These are phyloP conservation scores for Fusarium protoensiforme DNA, from an alignment of 2,329 filamentous ascomycete genomes.

Conservation along the genomic window DNA sequence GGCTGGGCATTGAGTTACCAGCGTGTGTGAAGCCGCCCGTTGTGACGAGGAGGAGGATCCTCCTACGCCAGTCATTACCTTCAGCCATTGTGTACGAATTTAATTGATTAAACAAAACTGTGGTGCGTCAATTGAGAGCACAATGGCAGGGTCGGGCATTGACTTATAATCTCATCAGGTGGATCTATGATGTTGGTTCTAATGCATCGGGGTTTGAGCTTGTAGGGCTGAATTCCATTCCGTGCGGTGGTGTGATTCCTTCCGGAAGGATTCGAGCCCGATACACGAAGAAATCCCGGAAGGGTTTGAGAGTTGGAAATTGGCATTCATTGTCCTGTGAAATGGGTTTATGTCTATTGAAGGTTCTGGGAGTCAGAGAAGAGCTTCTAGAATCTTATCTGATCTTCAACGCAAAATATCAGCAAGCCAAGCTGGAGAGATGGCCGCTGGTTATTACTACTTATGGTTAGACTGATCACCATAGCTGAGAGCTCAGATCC, in stretches of 20 bases:
- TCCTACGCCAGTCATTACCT: constrained; percentile 16
- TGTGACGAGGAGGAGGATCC: constrained; percentile 48
- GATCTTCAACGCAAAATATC: neutral
- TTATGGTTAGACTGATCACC: neutral
- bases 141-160: neutral
- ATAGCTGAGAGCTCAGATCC: neutral
- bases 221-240: constrained; percentile 12
- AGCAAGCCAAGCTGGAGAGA: neutral
- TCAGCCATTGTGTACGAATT: constrained; percentile 24
- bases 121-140: neutral
- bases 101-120: neutral
- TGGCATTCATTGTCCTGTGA: neutral
- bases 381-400: neutral
- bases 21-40: constrained; percentile 52
- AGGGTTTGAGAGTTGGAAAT: neutral
- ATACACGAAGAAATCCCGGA: neutral
- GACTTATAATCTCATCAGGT: neutral
- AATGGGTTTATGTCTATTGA: neutral
- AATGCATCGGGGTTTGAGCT: neutral
- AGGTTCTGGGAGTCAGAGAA: neutral
- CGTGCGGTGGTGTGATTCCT: neutral
- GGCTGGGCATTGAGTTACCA: constrained; percentile 25
- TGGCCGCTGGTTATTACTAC: neutral
- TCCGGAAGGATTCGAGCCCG: neutral
- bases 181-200: constrained; percentile 10